Base-by-base conservation (phyloP, 495 filamentous ascomycete genomes). In the Aspergillus panamensis region DNA sequence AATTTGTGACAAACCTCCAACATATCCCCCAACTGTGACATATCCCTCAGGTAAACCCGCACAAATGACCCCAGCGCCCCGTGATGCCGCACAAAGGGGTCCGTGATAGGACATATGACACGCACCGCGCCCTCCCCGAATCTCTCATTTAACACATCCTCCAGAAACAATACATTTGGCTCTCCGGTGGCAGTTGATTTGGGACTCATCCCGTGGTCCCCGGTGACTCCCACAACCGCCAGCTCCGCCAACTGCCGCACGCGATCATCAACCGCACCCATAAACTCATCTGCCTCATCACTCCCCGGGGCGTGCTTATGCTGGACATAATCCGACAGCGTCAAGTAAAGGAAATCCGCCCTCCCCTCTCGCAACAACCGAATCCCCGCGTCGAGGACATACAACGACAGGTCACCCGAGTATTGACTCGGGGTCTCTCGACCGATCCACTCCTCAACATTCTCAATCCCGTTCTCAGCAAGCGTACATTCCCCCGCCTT, bases 331-430 rank as follows among this genome's bases (percentile, higher is more conserved):
- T 75, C 71, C 3, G 73, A 75, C 1, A 76, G 58, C n/a, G 73
- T 75, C 47, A 76, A 51, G 43, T 77, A 75, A 30, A 72, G 58
- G 29, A 77, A 62, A 45, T 77, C 73, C 1, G 72, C 64, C 20
- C 60, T 58, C 4, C 56, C 51, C 37, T 76, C 71, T 37, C 71
- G 44, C 6, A 77, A 59, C 21, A 51, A 14, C n/a, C 20, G 20
- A 1, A 45, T 45, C 10, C 42, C 42, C 8, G 42, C 16, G 6
- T 45, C 42, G 42, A 45, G 42, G 16, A 45, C 42, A 20, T 17
- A 45, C 16, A 45, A 10, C 19, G 42, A 45, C 9, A 45, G 10
- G 17, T 45, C 42, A 20, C 4, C 42, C 9, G 42, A 45, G 42
- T 45, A 45, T 16, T 45, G 42, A 20, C 42, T 45, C 16, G 42